Percentiles rank a stretch among this genome's conserved stretches.
These are phyloP conservation scores for Citrullus amarus DNA, from an alignment of 306 rosid species.

Conservation along the genomic window DNA sequence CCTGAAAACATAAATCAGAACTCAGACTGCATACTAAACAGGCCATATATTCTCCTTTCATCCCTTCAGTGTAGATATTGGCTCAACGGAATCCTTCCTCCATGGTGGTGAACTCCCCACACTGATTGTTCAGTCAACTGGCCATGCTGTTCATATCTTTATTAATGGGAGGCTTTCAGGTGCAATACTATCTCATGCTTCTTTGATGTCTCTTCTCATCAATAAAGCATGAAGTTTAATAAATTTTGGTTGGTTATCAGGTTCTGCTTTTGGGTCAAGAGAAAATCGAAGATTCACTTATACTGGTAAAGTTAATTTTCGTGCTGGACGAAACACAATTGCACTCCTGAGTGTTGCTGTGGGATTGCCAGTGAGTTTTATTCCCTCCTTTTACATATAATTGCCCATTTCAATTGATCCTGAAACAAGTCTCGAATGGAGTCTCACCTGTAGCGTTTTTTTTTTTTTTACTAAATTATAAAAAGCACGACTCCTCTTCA, in stretches of 20 bases:
- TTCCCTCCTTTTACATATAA: background rate
- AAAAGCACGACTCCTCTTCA: background rate
- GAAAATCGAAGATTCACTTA: slow-evolving; percentile 71
- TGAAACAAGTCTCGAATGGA: background rate
- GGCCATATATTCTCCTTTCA: background rate
- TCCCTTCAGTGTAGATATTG: slow-evolving; percentile 59
- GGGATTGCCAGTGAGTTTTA: slow-evolving; percentile 75
- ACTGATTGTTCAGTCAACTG: slow-evolving; percentile 80
- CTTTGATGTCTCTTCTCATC: background rate
- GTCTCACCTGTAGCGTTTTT: background rate
- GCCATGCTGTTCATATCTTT: slow-evolving; percentile 91
- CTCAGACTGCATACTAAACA: background rate
- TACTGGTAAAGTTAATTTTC: slow-evolving; percentile 65
- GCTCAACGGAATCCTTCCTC: slow-evolving; percentile 70
- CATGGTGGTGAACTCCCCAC: slow-evolving; percentile 78
- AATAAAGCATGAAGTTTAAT: slow-evolving; percentile 3
- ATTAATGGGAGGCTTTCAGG: slow-evolving; percentile 84
- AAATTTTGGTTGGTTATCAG: slow-evolving; percentile 26
- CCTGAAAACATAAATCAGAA: no score
- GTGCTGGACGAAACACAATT: slow-evolving; percentile 69
- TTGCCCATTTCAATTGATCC: background rate
- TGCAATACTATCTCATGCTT: slow-evolving; percentile 21
- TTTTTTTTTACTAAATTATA: background rate
- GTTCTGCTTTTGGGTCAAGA: slow-evolving; percentile 88
- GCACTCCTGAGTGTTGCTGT: slow-evolving; percentile 92